These are phyloP conservation scores for Lunularia cruciata DNA, from an alignment of 225 moss, liverwort and hornwort genomes.

Conservation along the genomic window DNA sequence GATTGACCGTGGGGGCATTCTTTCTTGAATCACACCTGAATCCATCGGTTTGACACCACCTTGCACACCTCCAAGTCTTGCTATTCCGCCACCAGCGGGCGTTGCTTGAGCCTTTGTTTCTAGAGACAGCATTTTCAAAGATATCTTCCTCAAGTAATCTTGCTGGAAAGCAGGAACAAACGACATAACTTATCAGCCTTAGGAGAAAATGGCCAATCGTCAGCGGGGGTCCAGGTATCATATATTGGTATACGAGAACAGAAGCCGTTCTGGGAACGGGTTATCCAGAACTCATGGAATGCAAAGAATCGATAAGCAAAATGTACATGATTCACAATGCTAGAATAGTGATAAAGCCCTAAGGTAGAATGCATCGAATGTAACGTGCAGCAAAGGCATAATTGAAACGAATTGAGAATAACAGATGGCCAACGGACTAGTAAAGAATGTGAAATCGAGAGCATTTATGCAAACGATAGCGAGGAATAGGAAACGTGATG, in stretches of 20 bases:
- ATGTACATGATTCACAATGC: too few relatives aligned
- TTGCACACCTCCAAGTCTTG: constrained; percentile 48
- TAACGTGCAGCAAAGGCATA: neutral
- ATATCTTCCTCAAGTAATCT: constrained; percentile 95
- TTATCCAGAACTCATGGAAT: too few relatives aligned
- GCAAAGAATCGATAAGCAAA: too few relatives aligned
- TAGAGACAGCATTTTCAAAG: constrained; percentile 89
- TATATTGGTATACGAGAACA: too few relatives aligned
- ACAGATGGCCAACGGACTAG: too few relatives aligned
- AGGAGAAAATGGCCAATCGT: neutral
- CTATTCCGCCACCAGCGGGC: constrained; percentile 25
- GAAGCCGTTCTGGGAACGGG: too few relatives aligned
- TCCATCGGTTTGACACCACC: constrained; percentile 32
- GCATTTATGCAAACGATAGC: too few relatives aligned
- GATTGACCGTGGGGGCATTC: too few relatives aligned
- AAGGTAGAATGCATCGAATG: neutral
- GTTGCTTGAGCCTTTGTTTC: constrained; percentile 77
- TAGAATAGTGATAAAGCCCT: too few relatives aligned
- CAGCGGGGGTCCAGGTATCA: neutral
- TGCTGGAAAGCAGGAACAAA: constrained; percentile 48
- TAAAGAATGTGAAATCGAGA: too few relatives aligned
- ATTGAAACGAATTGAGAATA: too few relatives aligned
- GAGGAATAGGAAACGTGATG: too few relatives aligned
- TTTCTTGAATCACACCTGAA: constrained; percentile 26
- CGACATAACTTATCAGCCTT: neutral